Evolutionary conservation across 768 basidiomycete species (phyloP).

Genomic region (Termitomyces sp.): DNA sequence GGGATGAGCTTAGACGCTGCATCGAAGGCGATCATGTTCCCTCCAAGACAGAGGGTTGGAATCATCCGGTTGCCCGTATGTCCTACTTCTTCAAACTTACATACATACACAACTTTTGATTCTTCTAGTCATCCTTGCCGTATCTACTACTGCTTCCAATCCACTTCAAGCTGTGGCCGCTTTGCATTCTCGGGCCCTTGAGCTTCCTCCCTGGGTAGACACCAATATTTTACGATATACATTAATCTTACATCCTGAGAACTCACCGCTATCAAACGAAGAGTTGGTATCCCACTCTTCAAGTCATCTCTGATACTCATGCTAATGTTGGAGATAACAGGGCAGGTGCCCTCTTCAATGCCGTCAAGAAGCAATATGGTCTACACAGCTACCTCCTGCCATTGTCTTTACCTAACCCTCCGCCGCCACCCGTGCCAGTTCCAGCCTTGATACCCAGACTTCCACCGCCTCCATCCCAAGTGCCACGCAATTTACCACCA

Average conservation of each 20-base stretch:
- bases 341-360: conserved; percentile 75
- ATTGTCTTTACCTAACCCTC: conserved; percentile 53
- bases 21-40: conserved; percentile 74
- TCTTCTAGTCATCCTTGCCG: conserved; percentile 68
- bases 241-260: conserved; percentile 69
- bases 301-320: not conserved
- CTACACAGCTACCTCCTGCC: conserved; percentile 69
- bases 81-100: conserved; percentile 10
- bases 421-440: conserved; percentile 62
- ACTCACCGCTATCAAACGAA: conserved; percentile 67
- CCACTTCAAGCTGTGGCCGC: conserved; percentile 75
- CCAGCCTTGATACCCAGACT: conserved; percentile 63
- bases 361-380: conserved; percentile 83
- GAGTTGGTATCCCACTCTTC: conserved; percentile 51
- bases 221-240: conserved; percentile 63
- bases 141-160: conserved; percentile 77
- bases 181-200: conserved; percentile 58
- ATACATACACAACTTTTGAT: conserved; percentile 4
- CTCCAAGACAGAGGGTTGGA: conserved; percentile 73
- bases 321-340: conserved; percentile 28
- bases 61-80: conserved; percentile 79
- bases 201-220: conserved; percentile 83
- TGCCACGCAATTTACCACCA: conserved; percentile 19
- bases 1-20: conserved; percentile 79
- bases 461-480: conserved; percentile 40